phyloP scores from a whole-genome alignment of 129 eudicot genomes.

The Tanacetum coccineum region DNA sequence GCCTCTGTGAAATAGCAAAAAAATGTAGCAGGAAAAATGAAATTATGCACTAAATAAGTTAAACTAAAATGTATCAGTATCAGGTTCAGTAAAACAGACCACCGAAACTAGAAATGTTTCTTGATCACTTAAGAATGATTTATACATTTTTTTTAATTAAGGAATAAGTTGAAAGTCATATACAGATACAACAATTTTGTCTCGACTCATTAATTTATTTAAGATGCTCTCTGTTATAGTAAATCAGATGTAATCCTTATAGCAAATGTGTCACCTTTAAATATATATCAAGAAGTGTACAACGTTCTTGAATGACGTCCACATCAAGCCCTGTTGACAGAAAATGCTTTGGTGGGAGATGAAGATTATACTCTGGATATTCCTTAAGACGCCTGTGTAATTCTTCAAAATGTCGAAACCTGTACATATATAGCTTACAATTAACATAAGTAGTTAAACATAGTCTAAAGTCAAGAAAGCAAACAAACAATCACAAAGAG shows the following conservation, averaged over 20 bases:
- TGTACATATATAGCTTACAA: conserved; percentile 31
- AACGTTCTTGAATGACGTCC: conserved; percentile 84
- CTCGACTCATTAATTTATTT: not conserved
- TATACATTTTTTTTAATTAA: no score
- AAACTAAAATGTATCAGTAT: not conserved
- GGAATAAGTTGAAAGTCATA: not conserved
- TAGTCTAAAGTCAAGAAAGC: not conserved
- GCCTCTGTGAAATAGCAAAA: conserved; percentile 54
- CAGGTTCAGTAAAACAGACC: no score
- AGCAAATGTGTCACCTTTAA: conserved; percentile 56
- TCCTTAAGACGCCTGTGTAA: conserved; percentile 94
- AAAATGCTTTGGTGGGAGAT: conserved; percentile 98
- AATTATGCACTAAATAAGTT: conserved; percentile 18
- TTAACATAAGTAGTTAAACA: conserved; percentile 9
- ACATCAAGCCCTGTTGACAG: conserved; percentile 90
- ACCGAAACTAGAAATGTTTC: no score
- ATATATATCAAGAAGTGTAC: conserved; percentile 81
- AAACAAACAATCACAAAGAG: conserved; percentile 3
- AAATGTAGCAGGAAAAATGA: conserved; percentile 1
- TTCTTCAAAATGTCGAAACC: conserved; percentile 97
- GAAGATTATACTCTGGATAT: conserved; percentile 85
- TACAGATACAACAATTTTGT: not conserved
- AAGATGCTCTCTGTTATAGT: conserved; percentile 3
- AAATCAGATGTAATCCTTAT: not conserved
- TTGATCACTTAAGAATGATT: no score